Evolutionary conservation across 805 yeast genomes (phyloP), one percentile per base, ranked within the genome.

Genomic region (Ogataea salicorniae): DNA sequence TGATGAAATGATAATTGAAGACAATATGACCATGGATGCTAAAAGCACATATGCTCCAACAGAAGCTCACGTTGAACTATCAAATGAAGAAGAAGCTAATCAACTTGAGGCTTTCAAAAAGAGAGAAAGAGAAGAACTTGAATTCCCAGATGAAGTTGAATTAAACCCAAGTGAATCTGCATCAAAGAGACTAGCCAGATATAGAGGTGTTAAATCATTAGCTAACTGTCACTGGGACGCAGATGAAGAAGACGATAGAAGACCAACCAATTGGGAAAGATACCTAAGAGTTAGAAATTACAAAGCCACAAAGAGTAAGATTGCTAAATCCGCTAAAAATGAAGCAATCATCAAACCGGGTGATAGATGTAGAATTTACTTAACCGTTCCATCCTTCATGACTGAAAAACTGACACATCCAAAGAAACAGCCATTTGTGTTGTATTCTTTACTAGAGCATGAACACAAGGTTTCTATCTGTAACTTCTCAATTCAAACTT

Each of bases 61-160:
- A 4, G 92, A 84, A 52, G 74, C 75, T 72, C 83, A 81, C 61
- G 81, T 81, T 46, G 96, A 89, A 35, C 69, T 89, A 43, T 71
- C 84, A 1, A 81, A 84, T 34, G 96, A 87, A 57, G 97, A 89
- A 57, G 97, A 88, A 64, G 81, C 80, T 50, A 77, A 81, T 57
- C 97, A 91, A 67, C 72, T 89, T 52, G 70, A 76, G 47, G 77
- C 75, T 58, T 90, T 75, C 69, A 79, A 94, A 56, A 74, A 73
- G 37, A 66, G 79, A 52, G 96, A 82, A 55, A 77, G 78, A 50
- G 97, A 91, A 46, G 97, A 89, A 63, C 75, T 80, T 34, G 96
- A 91, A 58, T 94, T 90, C 73, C 98, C 98, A 0, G 99, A 94
- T 68, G 99, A 94, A 69, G 69, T 92, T 47, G 98, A 94, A 64